Percentiles rank a stretch among this genome's conserved stretches.
phyloP scores from a whole-genome alignment of 352 stramenopile genomes.

The Thraustochytrium sp. region DNA sequence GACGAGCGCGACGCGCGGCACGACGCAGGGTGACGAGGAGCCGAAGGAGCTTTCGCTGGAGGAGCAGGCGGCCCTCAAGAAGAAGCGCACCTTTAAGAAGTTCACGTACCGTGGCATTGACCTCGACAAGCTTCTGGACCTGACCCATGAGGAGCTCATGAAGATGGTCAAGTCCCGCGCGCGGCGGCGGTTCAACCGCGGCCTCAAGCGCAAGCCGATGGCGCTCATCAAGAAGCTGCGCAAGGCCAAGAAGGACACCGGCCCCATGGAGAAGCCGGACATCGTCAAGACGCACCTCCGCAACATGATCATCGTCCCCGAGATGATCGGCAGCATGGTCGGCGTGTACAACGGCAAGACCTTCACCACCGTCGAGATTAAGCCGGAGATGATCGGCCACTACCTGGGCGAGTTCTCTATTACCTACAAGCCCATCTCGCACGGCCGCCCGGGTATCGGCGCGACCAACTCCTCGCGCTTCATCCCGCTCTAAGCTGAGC shows the following conservation, averaged over 20 bases:
- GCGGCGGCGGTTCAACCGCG: conserved; percentile 95
- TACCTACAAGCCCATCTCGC: conserved; percentile 69
- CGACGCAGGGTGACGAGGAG: conserved; percentile 50
- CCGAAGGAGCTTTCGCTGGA: conserved; percentile 39
- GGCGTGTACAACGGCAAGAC: conserved; percentile 99
- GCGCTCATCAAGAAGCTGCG: conserved; percentile 97
- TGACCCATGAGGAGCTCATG: conserved; percentile 99
- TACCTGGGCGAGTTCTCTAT: conserved; percentile 99
- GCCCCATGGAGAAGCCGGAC: conserved; percentile 92
- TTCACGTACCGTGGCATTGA: conserved; percentile 99
- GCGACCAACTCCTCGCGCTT: conserved; percentile 94
- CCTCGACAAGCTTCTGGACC: conserved; percentile 97
- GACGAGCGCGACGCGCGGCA: conserved; percentile 90
- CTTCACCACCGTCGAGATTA: conserved; percentile 99
- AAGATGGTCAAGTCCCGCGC: conserved; percentile 90
- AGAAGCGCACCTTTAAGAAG: conserved; percentile 99
- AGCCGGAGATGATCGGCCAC: conserved; percentile 99
- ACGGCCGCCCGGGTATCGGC: conserved; percentile 93
- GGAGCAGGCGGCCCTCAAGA: conserved; percentile 82
- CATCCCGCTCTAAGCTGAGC: conserved; percentile 96
- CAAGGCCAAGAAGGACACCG: conserved; percentile 96
- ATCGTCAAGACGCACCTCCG: conserved; percentile 99
- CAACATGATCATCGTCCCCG: conserved; percentile 99
- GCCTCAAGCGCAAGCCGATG: conserved; percentile 98
- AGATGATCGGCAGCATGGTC: conserved; percentile 99